Conservation (phyloP, 2,329 filamentous ascomycete genomes). For the Stachybotrys chartarum region DNA sequence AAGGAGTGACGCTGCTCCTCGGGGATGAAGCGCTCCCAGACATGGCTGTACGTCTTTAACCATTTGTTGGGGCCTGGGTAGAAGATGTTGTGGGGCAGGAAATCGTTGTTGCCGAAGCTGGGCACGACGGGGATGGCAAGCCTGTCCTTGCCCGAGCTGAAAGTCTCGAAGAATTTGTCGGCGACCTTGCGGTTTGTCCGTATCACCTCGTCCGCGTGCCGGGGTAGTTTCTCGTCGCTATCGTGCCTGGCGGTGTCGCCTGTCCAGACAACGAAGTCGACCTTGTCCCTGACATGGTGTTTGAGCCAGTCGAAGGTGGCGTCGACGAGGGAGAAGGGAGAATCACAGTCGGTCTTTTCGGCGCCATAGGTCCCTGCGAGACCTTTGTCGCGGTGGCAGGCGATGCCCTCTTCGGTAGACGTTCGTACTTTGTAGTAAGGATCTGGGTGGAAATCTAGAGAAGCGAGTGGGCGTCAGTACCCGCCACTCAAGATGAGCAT, state of each 20-base stretch:
- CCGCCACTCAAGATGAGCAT: no score
- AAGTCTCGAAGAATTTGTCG: constrained; percentile 68
- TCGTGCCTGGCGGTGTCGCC: constrained; percentile 87
- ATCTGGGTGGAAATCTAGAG: constrained; percentile 83
- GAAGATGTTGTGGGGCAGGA: constrained; percentile 94
- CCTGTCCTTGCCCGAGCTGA: constrained; percentile 49
- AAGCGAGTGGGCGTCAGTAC: not conserved
- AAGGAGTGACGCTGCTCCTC: constrained; percentile 90
- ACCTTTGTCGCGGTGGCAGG: constrained; percentile 76
- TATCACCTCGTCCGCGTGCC: constrained; percentile 69
- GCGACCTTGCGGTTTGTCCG: constrained; percentile 70
- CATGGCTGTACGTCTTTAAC: constrained; percentile 66
- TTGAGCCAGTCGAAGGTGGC: constrained; percentile 87
- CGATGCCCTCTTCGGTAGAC: constrained; percentile 57
- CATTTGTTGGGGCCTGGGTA: constrained; percentile 78
- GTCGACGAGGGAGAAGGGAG: constrained; percentile 72
- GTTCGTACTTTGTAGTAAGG: constrained; percentile 75
- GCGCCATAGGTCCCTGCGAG: constrained; percentile 76
- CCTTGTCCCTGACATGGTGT: constrained; percentile 64
- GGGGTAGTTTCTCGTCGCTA: constrained; percentile 73
- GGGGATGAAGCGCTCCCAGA: constrained; percentile 85
- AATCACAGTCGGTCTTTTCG: constrained; percentile 83
- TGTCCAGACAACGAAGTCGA: constrained; percentile 92
- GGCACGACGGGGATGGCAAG: constrained; percentile 76
- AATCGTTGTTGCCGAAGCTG: constrained; percentile 94